Evolutionary conservation across 1,139 yeast genomes (phyloP), one percentile per base, ranked within the genome.

Genomic region (Taphrina pruni): DNA sequence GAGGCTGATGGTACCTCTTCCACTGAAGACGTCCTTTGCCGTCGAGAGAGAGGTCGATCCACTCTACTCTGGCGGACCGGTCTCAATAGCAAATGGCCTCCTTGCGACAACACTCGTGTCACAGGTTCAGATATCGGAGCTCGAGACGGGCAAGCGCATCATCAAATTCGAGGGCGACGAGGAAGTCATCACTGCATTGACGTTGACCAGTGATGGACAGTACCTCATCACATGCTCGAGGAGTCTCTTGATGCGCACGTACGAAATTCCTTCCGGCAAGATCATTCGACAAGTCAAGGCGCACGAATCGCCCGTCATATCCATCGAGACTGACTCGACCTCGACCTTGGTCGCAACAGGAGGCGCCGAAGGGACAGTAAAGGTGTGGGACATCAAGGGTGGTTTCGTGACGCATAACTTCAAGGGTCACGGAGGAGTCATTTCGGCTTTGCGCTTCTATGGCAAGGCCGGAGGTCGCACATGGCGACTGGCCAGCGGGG

Each of bases 401-500:
- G 95, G 96, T 0, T 91, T 85, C 73, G 86, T 89, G 1, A 94
- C 99, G 0, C 99, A 94, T 79, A 88, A 91, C 20, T 84, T 94
- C 72, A 88, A 90, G 77, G 98, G 99, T 0, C 99, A 95, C 78
- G 97, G 97, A 26, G 88, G 96, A n/a, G 89, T 96, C 6, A 84
- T 94, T 57, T 89, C 97, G 70, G 86, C 96, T 2, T 79, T 94
- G 70, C 80, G 82, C 45, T 91, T 94, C 77, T 83, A 84, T 77
- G 97, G 96, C 32, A 88, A 87, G 70, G 81, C 86, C 65, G 75
- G 76, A 4, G 88, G 89, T 73, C 82, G 88, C 3, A 80, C 85
- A 12, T 94, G 98, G 98, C 83, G 83, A 75, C 82, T 94, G 71
- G 76, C 75, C 11, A 70, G 75, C 20, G 96, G 90, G 77, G 89